These are phyloP conservation scores for Coemansia sp. DNA, from an alignment of 192 early-diverging fungal genomes.

Conservation along the genomic window DNA sequence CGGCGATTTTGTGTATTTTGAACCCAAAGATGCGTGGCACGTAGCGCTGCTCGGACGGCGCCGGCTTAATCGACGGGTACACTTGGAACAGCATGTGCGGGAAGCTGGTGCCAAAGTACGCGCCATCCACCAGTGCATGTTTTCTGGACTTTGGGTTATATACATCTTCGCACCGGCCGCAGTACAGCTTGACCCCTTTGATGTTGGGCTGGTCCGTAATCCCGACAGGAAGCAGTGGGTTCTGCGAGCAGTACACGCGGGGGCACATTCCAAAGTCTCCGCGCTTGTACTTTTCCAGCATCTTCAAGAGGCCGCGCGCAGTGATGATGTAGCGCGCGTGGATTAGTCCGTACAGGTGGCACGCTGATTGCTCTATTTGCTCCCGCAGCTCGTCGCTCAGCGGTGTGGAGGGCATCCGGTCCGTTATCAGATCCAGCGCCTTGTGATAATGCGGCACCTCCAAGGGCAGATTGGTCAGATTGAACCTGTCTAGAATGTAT, in stretches of 20 bases:
- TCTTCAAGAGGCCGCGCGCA: constrained; percentile 84
- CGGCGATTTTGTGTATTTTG: constrained; percentile 83
- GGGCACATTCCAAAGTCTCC: constrained; percentile 97
- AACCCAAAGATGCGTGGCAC: constrained; percentile 99
- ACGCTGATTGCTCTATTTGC: constrained; percentile 84
- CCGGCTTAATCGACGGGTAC: constrained; percentile 78
- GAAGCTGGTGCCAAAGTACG: constrained; percentile 95
- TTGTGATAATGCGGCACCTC: constrained; percentile 90
- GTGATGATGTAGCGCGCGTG: constrained; percentile 97
- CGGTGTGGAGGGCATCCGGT: constrained; percentile 56
- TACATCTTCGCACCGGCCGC: constrained; percentile 94
- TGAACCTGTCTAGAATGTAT: constrained; percentile 96
- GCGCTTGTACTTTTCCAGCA: constrained; percentile 94
- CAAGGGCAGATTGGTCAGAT: constrained; percentile 87
- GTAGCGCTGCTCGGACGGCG: constrained; percentile 70
- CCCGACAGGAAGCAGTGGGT: constrained; percentile 88
- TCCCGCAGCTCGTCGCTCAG: constrained; percentile 66
- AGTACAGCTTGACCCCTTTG: constrained; percentile 92
- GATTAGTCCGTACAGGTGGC: constrained; percentile 96
- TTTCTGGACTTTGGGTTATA: constrained; percentile 89
- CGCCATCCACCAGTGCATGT: constrained; percentile 88
- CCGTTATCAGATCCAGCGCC: constrained; percentile 89
- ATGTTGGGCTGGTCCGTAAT: constrained; percentile 81
- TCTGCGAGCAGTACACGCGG: constrained; percentile 86
- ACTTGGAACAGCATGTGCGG: constrained; percentile 96